Base-by-base conservation (phyloP, 441 rosid genomes). In the Macaranga tanarius region DNA sequence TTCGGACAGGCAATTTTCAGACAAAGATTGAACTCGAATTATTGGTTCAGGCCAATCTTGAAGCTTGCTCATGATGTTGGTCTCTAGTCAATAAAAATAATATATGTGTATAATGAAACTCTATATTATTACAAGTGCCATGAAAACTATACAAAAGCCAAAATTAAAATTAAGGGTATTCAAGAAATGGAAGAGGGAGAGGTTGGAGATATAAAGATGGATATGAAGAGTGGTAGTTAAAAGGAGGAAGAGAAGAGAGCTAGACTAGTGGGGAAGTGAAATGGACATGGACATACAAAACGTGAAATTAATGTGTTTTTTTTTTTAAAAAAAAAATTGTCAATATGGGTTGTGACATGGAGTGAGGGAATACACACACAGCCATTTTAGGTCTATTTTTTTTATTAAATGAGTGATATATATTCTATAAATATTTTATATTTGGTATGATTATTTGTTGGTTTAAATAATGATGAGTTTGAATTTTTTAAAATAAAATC, bases 11-110 rank as follows among this genome's bases (percentile, higher is more conserved):
- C 85, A 82, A 63, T 81, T 83, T 9, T 90, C 88, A 51, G 97
- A 89, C 62, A 92, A 78, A 65, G 95, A 85, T 73, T 90, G 95
- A 76, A 92, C 97, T 0, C 97, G 92, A 75, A 90, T 86, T 40
- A 92, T 80, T 17, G 93, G 96, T 79, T 92, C 97, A 12, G 97
- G 95, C 97, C 97, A 92, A 13, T 81, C 83, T 54, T 79, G 79
- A 65, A 73, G 80, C 52, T 42, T 73, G 12, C 34, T 65, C 70
- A 66, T 75, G 56, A 23, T 62, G 58, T 34, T 56, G 19, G 2
- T n/a, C 16, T 47, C 40, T 40, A 40, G 6, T 34, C 38, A 34
- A 34, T 34, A 7, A 34, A 34, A 5, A 34, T 4, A 34, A 34
- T 4, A 34, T 5, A 6, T 61, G 8, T 11, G n/a, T n/a, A n/a